Evolutionary conservation across 2,329 filamentous ascomycete genomes (phyloP), one percentile per base, ranked within the genome.

Genomic region (Biscogniauxia mediterranea): DNA sequence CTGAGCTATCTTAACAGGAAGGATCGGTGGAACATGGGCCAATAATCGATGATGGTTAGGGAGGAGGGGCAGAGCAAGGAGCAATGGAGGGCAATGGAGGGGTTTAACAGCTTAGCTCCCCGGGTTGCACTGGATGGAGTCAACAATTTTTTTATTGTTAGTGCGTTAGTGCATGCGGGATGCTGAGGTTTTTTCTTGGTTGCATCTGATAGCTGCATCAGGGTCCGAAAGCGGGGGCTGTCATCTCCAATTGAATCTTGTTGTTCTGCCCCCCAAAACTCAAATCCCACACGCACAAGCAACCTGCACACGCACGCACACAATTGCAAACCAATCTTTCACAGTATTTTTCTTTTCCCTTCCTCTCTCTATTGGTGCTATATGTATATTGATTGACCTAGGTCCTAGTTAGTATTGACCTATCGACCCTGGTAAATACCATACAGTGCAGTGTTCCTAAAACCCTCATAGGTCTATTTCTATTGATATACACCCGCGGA

Each of bases 221-320:
- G 28, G 52, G 52, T 54, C 52, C 52, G 52, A 54, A 54, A 54
- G 52, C 52, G 52, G 52, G 52, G 52, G 11, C 5, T 15, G 15
- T 46, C 17, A n/a, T 46, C 38, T 46, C 38, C 38, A 46, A 46
- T 46, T n/a, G 38, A 46, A 46, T 32, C 28, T 32, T 32, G 17
- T 46, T 7, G 38, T 17, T 17, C 15, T n/a, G 5, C 15, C 38
- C 38, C 13, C 11, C 38, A 46, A 38, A 46, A 46, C 38, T 46
- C 38, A 46, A 46, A 46, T 46, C 13, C 13, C 15, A 17, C 17
- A 46, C 2, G 38, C 17, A 46, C 38, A 46, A 32, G 28, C 28
- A 32, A 32, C 7, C 28, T 32, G 28, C 28, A 32, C 28, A 8
- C 11, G 28, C 28, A 32, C 28, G 28, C 28, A 32, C 28, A 32